Base-by-base conservation (phyloP, 176 grass and related monocot genomes). In the Rhipidocladum racemiflorum region DNA sequence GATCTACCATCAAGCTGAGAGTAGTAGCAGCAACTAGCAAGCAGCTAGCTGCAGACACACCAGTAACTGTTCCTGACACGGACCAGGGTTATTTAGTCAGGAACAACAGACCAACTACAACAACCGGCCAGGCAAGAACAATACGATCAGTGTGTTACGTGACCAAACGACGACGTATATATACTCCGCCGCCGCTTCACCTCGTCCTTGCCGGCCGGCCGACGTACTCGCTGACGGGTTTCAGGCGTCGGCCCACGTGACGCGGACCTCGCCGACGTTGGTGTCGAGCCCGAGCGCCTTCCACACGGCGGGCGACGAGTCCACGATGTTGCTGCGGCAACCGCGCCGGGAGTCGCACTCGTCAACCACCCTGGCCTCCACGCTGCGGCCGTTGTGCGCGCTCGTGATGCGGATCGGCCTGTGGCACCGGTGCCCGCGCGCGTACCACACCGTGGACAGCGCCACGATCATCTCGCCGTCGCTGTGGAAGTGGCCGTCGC, bases 171-270 rank as follows among this genome's bases (percentile, higher is more conserved):
- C 46, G 46, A 6, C 43, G 43, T 3, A 45, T 32, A 4, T 46
- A 11, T 15, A 4, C 44, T 4, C 48, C 50, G 50, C 50, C 50
- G 17, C 17, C 6, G 17, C 21, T 21, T 5, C 50, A 53, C 50
- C 7, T 53, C 18, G 18, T 21, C 18, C 50, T 54, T 21, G 57
- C 57, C 24, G 24, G 57, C 57, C 57, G 57, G 23, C 23, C 23
- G 57, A 20, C 50, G 50, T 6, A 20, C 50, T 53, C 50, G 50
- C 18, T 20, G 50, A 54, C 20, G 18, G 50, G 50, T 54, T 34
- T 72, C 68, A 82, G 25, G 48, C 86, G 48, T 88, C 86, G 50
- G 86, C 57, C 86, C 86, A 88, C 4, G 55, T 88, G 75, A 88
- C 67, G 35, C 4, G 23, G 27, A 46, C 72, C 55, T 49, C 48